Evolutionary conservation across 2,329 filamentous ascomycete species (phyloP), one percentile per base, ranked within the genome.

Genomic region (Fusarium siculi): DNA sequence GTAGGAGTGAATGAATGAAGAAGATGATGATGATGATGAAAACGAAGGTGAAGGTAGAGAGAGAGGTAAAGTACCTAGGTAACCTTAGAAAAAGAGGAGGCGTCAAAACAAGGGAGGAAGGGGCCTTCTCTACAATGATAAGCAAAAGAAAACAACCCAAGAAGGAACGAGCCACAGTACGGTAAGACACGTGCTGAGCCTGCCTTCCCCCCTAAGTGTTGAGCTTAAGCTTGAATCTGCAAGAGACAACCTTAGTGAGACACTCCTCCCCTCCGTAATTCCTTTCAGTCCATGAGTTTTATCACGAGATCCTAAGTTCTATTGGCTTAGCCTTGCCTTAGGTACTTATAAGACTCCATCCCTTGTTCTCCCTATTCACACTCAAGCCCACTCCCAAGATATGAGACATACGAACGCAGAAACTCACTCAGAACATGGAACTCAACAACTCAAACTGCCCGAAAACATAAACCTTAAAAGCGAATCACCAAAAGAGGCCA

Each of bases 1-100:
- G 65, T 59, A 56, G 39, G 39, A 43, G 66, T 62, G 65, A 68
- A 63, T 50, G 50, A 43, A 68, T 52, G 47, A 54, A 59, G 49
- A n/a, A 43, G 44, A n/a, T 43, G 32, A 32, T 47, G 34, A 61
- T 19, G 42, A 50, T 28, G 44, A 18, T 36, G 19, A 16, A n/a
- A n/a, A 43, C n/a, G 40, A 14, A 40, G 19, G 32, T 32, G 44
- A 32, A 49, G 32, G n/a, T n/a, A 25, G 23, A 28, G 30, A 57
- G 30, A 28, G 30, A 57, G 30, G 39, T 25, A 42, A 52, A 49
- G 47, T n/a, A 16, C 34, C 14, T 34, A 23, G n/a, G 40, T 18
- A 32, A 14, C 30, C 30, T 32, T 32, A 34, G 34, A 28, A 28
- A 57, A 46, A 58, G 53, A 44, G 39, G 34, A 40, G 32, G 36